phyloP scores from a whole-genome alignment of 2,329 filamentous ascomycete species.

The Colletotrichum noveboracense region DNA sequence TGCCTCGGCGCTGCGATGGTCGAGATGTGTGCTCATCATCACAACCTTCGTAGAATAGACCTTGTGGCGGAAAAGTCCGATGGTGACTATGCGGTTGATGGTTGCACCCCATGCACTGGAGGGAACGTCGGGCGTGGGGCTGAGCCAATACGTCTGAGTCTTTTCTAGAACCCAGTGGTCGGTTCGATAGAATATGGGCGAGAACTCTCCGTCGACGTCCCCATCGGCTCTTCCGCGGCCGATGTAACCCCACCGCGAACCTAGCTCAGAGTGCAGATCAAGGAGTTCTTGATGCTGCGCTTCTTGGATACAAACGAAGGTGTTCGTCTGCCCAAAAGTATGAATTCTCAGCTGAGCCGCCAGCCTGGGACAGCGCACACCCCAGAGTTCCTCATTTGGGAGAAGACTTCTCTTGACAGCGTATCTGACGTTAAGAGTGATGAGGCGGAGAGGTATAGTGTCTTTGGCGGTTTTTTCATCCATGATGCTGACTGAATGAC shows the following conservation, averaged over 20 bases:
- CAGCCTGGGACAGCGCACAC: conserved; percentile 57
- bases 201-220: conserved; percentile 73
- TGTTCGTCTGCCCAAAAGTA: conserved; percentile 50
- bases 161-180: conserved; percentile 62
- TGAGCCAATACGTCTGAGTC: conserved; percentile 76
- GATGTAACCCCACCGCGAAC: conserved; percentile 62
- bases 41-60: conserved; percentile 53
- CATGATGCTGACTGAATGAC: background rate
- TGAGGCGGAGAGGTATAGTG: conserved; percentile 52
- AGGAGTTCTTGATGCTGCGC: conserved; percentile 65
- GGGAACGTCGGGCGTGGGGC: conserved; percentile 69
- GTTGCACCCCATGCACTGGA: conserved; percentile 74
- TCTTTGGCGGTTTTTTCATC: background rate
- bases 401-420: conserved; percentile 55
- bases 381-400: conserved; percentile 63
- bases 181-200: conserved; percentile 75
- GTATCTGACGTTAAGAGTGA: conserved; percentile 72
- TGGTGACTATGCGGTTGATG: conserved; percentile 64
- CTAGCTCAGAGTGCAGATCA: conserved; percentile 62
- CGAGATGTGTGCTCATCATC: conserved; percentile 73
- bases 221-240: conserved; percentile 73
- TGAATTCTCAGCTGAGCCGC: conserved; percentile 60
- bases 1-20: conserved; percentile 62
- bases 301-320: conserved; percentile 74
- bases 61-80: conserved; percentile 64